phyloP scores from a whole-genome alignment of 2,329 filamentous ascomycete species.

The Bertia moriformis region DNA sequence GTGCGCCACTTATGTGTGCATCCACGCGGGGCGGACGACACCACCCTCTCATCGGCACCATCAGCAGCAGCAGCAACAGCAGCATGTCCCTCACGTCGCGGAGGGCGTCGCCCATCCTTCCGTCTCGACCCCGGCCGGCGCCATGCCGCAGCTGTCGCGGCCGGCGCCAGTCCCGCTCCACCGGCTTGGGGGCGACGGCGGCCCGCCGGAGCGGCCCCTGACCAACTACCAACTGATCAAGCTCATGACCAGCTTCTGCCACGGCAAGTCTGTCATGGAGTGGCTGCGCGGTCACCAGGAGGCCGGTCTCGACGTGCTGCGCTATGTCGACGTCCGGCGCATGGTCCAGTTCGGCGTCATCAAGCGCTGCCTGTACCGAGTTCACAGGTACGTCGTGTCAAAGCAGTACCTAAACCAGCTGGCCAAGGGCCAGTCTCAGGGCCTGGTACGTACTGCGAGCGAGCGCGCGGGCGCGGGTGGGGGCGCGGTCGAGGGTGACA shows the following conservation, averaged over 20 bases:
- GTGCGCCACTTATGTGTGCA: constrained; percentile 70
- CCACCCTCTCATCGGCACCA: too few relatives aligned
- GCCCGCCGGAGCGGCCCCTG: constrained; percentile 13
- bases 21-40: constrained; percentile 11
- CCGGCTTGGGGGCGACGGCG: not conserved
- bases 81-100: constrained; percentile 3
- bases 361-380: constrained; percentile 82
- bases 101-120: constrained; percentile 2
- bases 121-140: constrained; percentile 1
- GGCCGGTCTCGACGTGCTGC: constrained; percentile 47
- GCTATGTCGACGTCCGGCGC: constrained; percentile 71
- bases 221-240: constrained; percentile 57
- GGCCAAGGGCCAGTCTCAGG: constrained; percentile 38
- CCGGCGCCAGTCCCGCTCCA: too few relatives aligned
- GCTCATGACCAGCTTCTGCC: constrained; percentile 72
- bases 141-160: not conserved
- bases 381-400: constrained; percentile 77
- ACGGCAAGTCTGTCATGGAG: constrained; percentile 71
- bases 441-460: constrained; percentile 20
- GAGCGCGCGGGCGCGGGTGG: constrained; percentile 8
- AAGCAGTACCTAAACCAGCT: constrained; percentile 43
- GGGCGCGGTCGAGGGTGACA: constrained; percentile 9
- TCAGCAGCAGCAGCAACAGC: too few relatives aligned
- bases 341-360: constrained; percentile 93
- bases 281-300: constrained; percentile 70